phyloP scores from a whole-genome alignment of 352 stramenopile genomes.

The Phytopythium helicoides region DNA sequence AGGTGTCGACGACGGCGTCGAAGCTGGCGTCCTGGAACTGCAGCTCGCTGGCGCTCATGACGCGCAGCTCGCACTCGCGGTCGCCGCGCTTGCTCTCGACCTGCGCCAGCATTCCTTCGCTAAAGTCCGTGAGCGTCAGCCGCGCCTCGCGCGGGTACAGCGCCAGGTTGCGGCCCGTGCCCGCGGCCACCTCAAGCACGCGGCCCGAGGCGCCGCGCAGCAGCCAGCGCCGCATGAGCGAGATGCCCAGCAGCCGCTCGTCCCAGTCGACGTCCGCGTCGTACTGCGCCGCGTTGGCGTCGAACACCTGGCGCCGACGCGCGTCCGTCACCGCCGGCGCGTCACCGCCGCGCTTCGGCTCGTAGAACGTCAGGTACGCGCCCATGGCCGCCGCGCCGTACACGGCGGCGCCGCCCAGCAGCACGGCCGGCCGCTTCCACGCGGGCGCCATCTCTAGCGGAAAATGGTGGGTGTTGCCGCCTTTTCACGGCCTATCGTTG shows the following conservation, averaged over 20 bases:
- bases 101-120: conserved; percentile 69
- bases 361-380: conserved; percentile 75
- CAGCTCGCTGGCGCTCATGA: conserved; percentile 63
- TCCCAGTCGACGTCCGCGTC: conserved; percentile 78
- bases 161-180: conserved; percentile 93
- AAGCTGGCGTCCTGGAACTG: conserved; percentile 78
- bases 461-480: not conserved
- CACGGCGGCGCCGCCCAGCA: conserved; percentile 52
- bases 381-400: conserved; percentile 53
- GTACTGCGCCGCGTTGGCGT: conserved; percentile 71
- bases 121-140: conserved; percentile 75
- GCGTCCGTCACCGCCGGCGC: conserved; percentile 39
- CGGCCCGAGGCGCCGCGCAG: conserved; percentile 64
- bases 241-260: conserved; percentile 78
- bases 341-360: conserved; percentile 32
- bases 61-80: conserved; percentile 28
- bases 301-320: conserved; percentile 58
- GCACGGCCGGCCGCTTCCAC: conserved; percentile 45
- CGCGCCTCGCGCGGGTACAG: conserved; percentile 72
- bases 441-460: conserved; percentile 26
- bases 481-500: no score
- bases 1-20: conserved; percentile 96
- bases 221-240: conserved; percentile 77
- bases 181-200: conserved; percentile 93
- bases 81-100: conserved; percentile 11